phyloP scores from a whole-genome alignment of 108 stramenopile species.

The Cyclotella atomus region DNA sequence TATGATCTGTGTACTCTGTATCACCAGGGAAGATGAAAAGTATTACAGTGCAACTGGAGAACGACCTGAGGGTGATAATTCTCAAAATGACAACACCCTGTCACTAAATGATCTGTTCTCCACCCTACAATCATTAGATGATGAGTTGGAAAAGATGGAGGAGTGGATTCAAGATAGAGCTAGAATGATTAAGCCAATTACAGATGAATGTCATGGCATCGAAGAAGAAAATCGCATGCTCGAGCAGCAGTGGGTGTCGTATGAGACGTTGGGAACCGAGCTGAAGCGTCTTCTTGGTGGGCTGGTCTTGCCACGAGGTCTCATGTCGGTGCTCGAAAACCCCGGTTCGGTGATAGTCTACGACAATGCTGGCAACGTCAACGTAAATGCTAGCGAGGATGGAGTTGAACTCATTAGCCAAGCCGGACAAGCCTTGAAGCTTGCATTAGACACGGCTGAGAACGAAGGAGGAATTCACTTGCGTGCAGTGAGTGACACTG shows the following conservation, averaged over 20 bases:
- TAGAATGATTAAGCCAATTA: constrained; percentile 86
- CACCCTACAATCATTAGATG: constrained; percentile 79
- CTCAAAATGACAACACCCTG: constrained; percentile 71
- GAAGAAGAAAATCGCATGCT: constrained; percentile 90
- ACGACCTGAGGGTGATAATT: constrained; percentile 12
- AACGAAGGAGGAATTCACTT: constrained; percentile 86
- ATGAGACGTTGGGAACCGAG: constrained; percentile 76
- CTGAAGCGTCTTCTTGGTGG: constrained; percentile 78
- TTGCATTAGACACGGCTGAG: constrained; percentile 77
- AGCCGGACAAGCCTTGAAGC: constrained; percentile 80
- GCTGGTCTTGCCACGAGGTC: constrained; percentile 60
- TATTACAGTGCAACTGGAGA: constrained; percentile 62
- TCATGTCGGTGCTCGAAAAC: constrained; percentile 74
- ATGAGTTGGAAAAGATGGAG: constrained; percentile 84
- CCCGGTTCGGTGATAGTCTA: constrained; percentile 79
- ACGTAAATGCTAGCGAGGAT: constrained; percentile 75
- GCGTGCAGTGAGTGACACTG: constrained; percentile 77
- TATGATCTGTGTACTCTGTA: no score
- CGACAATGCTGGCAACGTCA: constrained; percentile 67
- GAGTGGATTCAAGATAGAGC: constrained; percentile 84
- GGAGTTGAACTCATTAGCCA: constrained; percentile 80
- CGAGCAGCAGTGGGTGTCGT: constrained; percentile 91
- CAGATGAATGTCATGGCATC: constrained; percentile 87
- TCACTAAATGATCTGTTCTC: constrained; percentile 73
- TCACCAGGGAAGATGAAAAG: constrained; percentile 93